Conservation (phyloP, 2,329 filamentous ascomycete species). For the Nectriaceae sp. region DNA sequence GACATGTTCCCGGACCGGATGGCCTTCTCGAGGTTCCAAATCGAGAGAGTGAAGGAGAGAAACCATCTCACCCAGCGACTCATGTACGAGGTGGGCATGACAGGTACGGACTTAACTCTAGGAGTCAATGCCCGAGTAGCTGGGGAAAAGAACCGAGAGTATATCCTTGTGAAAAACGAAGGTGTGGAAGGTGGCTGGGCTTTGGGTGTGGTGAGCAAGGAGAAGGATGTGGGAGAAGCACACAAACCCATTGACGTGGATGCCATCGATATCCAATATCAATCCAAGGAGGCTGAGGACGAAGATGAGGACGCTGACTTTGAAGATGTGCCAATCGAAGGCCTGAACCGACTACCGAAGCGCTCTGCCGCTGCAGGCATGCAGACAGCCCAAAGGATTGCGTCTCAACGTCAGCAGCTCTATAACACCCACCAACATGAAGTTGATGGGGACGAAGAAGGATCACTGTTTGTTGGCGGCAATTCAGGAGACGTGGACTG, state of each 20-base stretch:
- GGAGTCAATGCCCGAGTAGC: conserved; percentile 68
- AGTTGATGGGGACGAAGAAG: conserved; percentile 38
- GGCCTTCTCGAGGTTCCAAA: conserved; percentile 96
- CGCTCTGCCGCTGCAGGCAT: conserved; percentile 21
- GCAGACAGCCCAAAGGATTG: conserved; percentile 28
- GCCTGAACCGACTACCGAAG: conserved; percentile 80
- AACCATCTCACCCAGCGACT: conserved; percentile 93
- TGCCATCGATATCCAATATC: conserved; percentile 57
- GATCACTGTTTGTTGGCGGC: conserved; percentile 49
- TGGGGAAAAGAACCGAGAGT: conserved; percentile 87
- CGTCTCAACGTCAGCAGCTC: conserved; percentile 29
- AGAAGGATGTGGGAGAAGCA: conserved; percentile 75
- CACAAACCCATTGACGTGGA: conserved; percentile 95
- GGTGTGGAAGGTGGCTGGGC: conserved; percentile 96
- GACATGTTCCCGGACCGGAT: conserved; percentile 97
- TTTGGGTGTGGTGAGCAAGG: conserved; percentile 85
- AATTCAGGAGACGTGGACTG: conserved; percentile 25
- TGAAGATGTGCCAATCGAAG: conserved; percentile 90
- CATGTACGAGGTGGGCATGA: conserved; percentile 94
- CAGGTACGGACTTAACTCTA: conserved; percentile 70
- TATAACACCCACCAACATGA: conserved; percentile 22
- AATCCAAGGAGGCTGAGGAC: conserved; percentile 59
- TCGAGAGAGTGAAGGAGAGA: conserved; percentile 87
- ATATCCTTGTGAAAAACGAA: conserved; percentile 94
- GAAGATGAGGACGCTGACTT: conserved; percentile 79